A percentile compares a stretch with the other conserved stretches of the same genome.
Conservation (phyloP, 306 rosid genomes). For the Castanea sativa region DNA sequence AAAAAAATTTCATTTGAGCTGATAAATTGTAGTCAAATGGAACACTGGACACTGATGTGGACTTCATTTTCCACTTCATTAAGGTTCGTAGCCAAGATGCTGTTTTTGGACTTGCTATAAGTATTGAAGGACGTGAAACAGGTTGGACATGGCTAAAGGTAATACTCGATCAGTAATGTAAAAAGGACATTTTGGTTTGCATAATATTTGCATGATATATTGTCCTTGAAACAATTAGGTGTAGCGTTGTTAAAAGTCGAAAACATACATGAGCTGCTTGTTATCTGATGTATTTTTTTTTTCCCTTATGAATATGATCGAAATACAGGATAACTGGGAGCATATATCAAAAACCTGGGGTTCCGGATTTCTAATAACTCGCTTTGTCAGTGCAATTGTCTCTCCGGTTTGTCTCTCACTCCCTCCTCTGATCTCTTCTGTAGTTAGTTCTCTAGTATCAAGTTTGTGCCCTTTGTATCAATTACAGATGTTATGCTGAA, state of each 20-base stretch:
- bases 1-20: not conserved
- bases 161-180: conserved; percentile 17
- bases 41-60: conserved; percentile 26
- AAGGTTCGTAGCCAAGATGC: conserved; percentile 94
- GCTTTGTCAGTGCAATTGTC: conserved; percentile 63
- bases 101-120: conserved; percentile 57
- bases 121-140: conserved; percentile 66
- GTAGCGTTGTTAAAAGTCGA: no score
- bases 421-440: conserved; percentile 2
- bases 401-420: conserved; percentile 66
- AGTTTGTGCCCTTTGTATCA: not conserved
- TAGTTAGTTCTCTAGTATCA: conserved; percentile 3
- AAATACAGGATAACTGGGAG: conserved; percentile 70
- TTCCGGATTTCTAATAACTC: conserved; percentile 69
- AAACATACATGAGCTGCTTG: not conserved
- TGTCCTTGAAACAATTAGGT: not conserved
- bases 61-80: conserved; percentile 6
- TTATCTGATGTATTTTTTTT: not conserved
- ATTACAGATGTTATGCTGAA: not conserved
- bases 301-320: not conserved
- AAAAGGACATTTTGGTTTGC: conserved; percentile 3
- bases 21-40: conserved; percentile 9
- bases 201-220: not conserved
- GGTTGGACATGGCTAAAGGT: conserved; percentile 95
- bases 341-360: conserved; percentile 59